Percentiles rank a stretch among this genome's conserved stretches.
Conservation (phyloP, 495 filamentous ascomycete genomes). For the Zalerion maritima region DNA sequence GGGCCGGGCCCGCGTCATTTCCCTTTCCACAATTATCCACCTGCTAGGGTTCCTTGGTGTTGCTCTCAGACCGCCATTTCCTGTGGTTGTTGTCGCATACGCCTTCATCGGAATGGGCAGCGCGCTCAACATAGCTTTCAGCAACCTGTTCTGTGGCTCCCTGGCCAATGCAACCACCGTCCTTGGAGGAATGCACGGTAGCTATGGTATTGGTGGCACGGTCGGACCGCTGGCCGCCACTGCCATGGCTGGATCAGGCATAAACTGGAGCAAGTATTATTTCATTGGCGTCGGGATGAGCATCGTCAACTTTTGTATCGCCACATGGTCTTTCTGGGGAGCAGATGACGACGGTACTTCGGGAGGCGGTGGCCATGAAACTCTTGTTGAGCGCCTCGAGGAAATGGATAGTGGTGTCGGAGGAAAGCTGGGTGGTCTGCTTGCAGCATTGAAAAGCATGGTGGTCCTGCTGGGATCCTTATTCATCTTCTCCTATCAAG, state of each 20-base stretch:
- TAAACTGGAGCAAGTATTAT: conserved; percentile 47
- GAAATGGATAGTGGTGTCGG: background rate
- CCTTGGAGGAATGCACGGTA: conserved; percentile 50
- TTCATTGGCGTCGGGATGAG: conserved; percentile 37
- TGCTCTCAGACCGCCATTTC: conserved; percentile 51
- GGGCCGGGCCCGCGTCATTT: conserved; percentile 48
- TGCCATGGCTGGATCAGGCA: conserved; percentile 34
- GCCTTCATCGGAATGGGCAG: conserved; percentile 53
- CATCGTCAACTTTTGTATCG: conserved; percentile 30
- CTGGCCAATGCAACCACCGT: conserved; percentile 46
- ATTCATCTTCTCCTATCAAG: conserved; percentile 74
- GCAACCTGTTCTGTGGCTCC: conserved; percentile 62
- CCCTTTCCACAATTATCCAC: conserved; percentile 38
- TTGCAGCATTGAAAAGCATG: conserved; percentile 34
- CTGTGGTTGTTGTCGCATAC: conserved; percentile 47
- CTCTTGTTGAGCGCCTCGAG: conserved; percentile 1
- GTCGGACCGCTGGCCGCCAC: conserved; percentile 59
- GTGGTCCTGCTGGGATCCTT: conserved; percentile 54
- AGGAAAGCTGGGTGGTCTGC: conserved; percentile 15
- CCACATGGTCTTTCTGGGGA: conserved; percentile 49
- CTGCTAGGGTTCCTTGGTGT: conserved; percentile 44
- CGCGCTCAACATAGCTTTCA: conserved; percentile 52
- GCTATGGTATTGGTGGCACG: conserved; percentile 60
- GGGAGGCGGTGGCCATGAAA: conserved; percentile 5
- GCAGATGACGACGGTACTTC: conserved; percentile 17